Evolutionary conservation across 805 yeast genomes (phyloP), one percentile per base, ranked within the genome.

Genomic region (Yamadazyma ubonensis): DNA sequence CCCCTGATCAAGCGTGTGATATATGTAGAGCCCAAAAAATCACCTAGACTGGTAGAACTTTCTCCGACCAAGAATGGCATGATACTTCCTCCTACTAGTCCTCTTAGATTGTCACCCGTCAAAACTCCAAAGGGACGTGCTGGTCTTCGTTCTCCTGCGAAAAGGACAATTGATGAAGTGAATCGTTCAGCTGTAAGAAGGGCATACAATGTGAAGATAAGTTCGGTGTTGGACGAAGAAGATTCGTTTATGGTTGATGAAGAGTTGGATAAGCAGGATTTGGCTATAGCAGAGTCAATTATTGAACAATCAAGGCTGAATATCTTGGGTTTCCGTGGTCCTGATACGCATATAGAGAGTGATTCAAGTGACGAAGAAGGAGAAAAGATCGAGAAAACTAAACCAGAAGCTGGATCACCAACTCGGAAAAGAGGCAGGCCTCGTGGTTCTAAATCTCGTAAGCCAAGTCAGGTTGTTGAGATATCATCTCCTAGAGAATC

Each of bases 121-220:
- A 61, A 41, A 41, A 60, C 68, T 2, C 73, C 75, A 1, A 65
- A 58, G 43, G 78, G 78, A 1, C 51, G 70, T 40, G 70, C 67
- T 36, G 79, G 76, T 2, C 53, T 75, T 8, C 61, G 63, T 14
- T 70, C 77, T 9, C 81, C 80, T 3, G 41, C 49, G 39, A 61
- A 52, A 37, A 37, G 79, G 48, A 43, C 67, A 1, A 48, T 58
- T 42, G 52, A 52, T 1, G 73, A 64, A 6, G 45, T 67, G 29
- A 76, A 78, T 41, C 53, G 57, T 30, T 65, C 76, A 2, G 85
- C 85, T 1, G 53, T 75, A 18, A 70, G 70, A 46, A 55, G 73
- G 42, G 79, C 85, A 0, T 55, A 65, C 16, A 50, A 50, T 17
- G 57, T 64, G 4, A 61, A 59, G 15, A 43, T 55, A 5, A 65